These are phyloP conservation scores for Zanthoxylum bungeanum DNA, from an alignment of 345 rosid genomes.

Conservation along the genomic window DNA sequence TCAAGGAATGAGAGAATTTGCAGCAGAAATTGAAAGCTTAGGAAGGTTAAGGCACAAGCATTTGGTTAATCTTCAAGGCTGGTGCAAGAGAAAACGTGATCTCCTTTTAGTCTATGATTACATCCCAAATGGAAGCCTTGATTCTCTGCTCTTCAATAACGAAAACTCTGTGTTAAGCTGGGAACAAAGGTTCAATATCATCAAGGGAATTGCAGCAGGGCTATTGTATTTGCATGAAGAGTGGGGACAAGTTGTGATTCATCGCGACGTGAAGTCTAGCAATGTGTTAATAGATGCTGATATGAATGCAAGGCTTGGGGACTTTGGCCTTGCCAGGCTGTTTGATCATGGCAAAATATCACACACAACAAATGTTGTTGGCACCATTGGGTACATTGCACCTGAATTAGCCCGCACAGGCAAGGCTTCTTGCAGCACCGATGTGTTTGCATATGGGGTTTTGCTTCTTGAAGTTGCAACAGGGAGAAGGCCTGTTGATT, in stretches of 20 bases:
- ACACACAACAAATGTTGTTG: slow-evolving; percentile 58
- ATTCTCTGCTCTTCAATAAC: slow-evolving; percentile 33
- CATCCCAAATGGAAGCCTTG: slow-evolving; percentile 71
- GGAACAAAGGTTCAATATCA: slow-evolving; percentile 60
- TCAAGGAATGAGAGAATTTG: slow-evolving; percentile 78
- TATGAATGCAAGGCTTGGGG: slow-evolving; percentile 66
- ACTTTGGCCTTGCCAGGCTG: slow-evolving; percentile 79
- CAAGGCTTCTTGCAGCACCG: slow-evolving; percentile 59
- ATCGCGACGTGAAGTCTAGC: slow-evolving; percentile 73
- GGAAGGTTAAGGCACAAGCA: slow-evolving; percentile 67
- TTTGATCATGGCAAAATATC: slow-evolving; percentile 54
- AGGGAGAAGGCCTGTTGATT: slow-evolving; percentile 48
- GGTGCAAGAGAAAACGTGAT: slow-evolving; percentile 60
- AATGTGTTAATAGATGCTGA: slow-evolving; percentile 70
- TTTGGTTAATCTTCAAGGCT: slow-evolving; percentile 72
- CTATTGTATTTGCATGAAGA: slow-evolving; percentile 67
- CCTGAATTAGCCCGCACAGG: slow-evolving; percentile 72
- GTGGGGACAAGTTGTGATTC: slow-evolving; percentile 74
- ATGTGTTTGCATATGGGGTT: slow-evolving; percentile 66
- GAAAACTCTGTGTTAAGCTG: slow-evolving; percentile 41
- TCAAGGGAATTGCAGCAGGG: slow-evolving; percentile 68
- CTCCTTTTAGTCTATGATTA: slow-evolving; percentile 65
- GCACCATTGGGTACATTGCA: slow-evolving; percentile 76
- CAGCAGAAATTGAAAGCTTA: slow-evolving; percentile 67
- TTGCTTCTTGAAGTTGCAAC: slow-evolving; percentile 63